These are phyloP conservation scores for Pythium inflatum DNA, from an alignment of 352 stramenopile genomes.

Conservation along the genomic window DNA sequence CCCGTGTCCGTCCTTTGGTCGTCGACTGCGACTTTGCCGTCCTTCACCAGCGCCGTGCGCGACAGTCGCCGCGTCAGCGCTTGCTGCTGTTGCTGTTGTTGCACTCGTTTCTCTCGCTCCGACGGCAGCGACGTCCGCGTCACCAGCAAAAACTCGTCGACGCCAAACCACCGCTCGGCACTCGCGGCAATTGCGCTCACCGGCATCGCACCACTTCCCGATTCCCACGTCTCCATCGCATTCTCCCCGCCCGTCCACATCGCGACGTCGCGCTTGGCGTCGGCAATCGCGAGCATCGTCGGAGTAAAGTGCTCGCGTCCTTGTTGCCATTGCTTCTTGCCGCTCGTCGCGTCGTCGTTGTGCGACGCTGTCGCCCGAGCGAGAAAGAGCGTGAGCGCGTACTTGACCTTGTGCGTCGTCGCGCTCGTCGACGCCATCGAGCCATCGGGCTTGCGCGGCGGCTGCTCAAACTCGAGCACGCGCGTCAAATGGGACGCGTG, in stretches of 20 bases:
- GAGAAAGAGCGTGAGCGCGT: constrained; percentile 60
- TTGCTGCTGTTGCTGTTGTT: constrained; percentile 24
- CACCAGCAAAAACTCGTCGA: constrained; percentile 72
- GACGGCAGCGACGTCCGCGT: constrained; percentile 41
- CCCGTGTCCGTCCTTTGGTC: too few species aligned
- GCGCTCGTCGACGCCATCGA: constrained; percentile 17
- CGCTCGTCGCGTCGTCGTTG: background rate
- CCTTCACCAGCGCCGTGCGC: constrained; percentile 19
- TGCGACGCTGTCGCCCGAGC: background rate
- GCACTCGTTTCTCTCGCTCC: constrained; percentile 21
- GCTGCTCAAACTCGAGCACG: constrained; percentile 35
- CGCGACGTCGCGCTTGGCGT: constrained; percentile 51
- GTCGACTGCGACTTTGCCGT: constrained; percentile 20
- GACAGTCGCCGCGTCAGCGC: constrained; percentile 17
- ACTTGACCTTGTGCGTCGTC: constrained; percentile 43
- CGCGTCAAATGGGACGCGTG: constrained; percentile 19
- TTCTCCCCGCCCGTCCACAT: constrained; percentile 22
- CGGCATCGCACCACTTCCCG: constrained; percentile 20
- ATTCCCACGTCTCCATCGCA: background rate
- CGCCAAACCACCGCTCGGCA: constrained; percentile 69
- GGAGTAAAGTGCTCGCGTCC: constrained; percentile 81
- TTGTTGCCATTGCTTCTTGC: constrained; percentile 53
- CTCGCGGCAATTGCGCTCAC: constrained; percentile 41
- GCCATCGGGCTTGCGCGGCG: constrained; percentile 25
- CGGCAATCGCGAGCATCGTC: constrained; percentile 73